Evolutionary conservation across 1,284 basidiomycete species (phyloP).

Genomic region (Pulchroboletus neoregius): DNA sequence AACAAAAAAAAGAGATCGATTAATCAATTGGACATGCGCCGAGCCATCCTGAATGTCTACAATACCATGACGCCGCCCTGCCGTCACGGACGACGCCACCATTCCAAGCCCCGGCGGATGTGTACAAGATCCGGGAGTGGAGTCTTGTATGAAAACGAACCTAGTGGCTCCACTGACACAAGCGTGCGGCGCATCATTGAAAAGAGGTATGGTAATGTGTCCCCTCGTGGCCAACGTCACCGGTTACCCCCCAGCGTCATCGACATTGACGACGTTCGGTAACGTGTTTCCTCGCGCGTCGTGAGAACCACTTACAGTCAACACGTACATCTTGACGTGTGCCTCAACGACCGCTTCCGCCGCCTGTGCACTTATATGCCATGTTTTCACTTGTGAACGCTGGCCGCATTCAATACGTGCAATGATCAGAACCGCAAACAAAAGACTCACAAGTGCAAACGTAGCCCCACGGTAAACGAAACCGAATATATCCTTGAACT

Average conservation of each 20-base stretch:
- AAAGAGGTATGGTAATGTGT: neutral
- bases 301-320: too few species aligned
- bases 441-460: slow-evolving; percentile 49
- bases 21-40: slow-evolving; percentile 3
- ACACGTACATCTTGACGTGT: slow-evolving; percentile 48
- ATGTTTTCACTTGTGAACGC: slow-evolving; percentile 38
- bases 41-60: too few species aligned
- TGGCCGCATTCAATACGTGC: slow-evolving; percentile 20
- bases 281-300: too few species aligned
- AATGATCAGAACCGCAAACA: neutral
- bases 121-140: slow-evolving; percentile 15
- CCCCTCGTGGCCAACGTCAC: too few species aligned
- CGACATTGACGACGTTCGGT: slow-evolving; percentile 10
- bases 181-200: slow-evolving; percentile 3
- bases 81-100: too few species aligned
- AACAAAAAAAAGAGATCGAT: neutral
- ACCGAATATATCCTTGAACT: slow-evolving; percentile 57
- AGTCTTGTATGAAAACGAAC: too few species aligned
- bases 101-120: too few species aligned
- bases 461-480: slow-evolving; percentile 51
- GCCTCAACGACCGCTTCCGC: slow-evolving; percentile 41
- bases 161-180: neutral
- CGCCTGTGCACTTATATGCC: slow-evolving; percentile 28
- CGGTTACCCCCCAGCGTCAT: slow-evolving; percentile 6
- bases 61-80: slow-evolving; percentile 6